phyloP scores from a whole-genome alignment of 345 rosid species.

The Garcia nutans region DNA sequence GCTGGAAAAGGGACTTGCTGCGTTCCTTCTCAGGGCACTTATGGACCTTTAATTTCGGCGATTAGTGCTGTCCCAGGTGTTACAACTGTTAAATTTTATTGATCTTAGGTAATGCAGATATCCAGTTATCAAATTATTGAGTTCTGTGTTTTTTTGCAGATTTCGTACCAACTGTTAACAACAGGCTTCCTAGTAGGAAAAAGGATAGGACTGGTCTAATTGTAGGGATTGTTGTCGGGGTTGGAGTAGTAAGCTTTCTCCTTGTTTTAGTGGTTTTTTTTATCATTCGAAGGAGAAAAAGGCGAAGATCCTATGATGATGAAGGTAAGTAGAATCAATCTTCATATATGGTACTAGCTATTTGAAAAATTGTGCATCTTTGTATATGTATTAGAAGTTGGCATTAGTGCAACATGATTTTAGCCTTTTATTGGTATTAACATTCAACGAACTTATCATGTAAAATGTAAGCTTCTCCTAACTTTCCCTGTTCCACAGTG shows the following conservation, averaged over 20 bases:
- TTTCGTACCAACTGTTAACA: conserved; percentile 59
- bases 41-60: conserved; percentile 43
- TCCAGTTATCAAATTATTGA: conserved; percentile 7
- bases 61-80: conserved; percentile 61
- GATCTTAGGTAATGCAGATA: neutral
- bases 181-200: conserved; percentile 42
- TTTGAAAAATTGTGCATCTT: too few species aligned
- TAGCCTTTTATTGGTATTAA: neutral
- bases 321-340: conserved; percentile 47
- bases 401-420: neutral
- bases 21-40: conserved; percentile 29
- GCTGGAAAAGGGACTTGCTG: conserved; percentile 42
- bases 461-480: neutral
- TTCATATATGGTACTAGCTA: neutral
- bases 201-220: conserved; percentile 44
- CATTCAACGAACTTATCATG: neutral
- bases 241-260: conserved; percentile 38
- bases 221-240: conserved; percentile 57
- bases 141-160: conserved; percentile 40
- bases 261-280: conserved; percentile 31
- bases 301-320: conserved; percentile 36
- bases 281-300: conserved; percentile 41
- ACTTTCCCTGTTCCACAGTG: neutral
- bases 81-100: neutral
- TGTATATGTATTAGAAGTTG: neutral